Evolutionary conservation across 2,329 filamentous ascomycete species (phyloP).

Genomic region (Leptoxyphium fumago): DNA sequence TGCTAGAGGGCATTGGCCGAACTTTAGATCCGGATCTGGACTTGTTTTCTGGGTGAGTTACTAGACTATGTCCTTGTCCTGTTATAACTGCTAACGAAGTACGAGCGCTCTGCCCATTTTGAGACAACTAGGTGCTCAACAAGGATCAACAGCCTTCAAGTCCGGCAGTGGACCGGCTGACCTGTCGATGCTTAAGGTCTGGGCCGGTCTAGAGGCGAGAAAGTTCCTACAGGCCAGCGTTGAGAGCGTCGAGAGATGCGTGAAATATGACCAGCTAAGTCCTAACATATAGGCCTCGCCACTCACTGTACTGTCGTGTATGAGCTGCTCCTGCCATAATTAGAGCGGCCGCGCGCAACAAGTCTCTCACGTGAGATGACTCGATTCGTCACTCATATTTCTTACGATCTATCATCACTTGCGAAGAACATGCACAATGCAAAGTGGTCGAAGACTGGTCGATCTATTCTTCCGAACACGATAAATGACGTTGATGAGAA

Average conservation of each 20-base stretch:
- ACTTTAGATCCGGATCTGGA: constrained; percentile 77
- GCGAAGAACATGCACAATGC: no score
- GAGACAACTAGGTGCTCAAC: constrained; percentile 68
- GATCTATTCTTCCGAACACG: no score
- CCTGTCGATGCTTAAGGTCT: constrained; percentile 66
- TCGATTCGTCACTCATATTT: no score
- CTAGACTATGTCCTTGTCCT: constrained; percentile 1
- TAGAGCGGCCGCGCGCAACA: no score
- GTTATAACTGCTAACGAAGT: constrained; percentile 5
- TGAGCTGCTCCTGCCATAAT: no score
- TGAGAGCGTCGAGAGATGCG: constrained; percentile 77
- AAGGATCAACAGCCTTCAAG: constrained; percentile 41
- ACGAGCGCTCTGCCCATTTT: constrained; percentile 74
- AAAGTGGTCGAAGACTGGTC: no score
- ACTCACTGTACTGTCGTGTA: no score
- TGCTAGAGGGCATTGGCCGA: constrained; percentile 87
- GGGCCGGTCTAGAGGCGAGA: constrained; percentile 79
- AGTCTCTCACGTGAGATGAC: no score
- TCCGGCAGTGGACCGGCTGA: constrained; percentile 23
- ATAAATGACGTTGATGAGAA: no score
- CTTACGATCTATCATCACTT: no score
- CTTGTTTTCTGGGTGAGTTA: constrained; percentile 54
- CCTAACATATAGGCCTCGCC: constrained; percentile 54
- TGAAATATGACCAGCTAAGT: constrained; percentile 78
- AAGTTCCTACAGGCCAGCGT: constrained; percentile 81